Evolutionary conservation across 495 filamentous ascomycete genomes (phyloP).

Genomic region (Daldinia bambusicola): DNA sequence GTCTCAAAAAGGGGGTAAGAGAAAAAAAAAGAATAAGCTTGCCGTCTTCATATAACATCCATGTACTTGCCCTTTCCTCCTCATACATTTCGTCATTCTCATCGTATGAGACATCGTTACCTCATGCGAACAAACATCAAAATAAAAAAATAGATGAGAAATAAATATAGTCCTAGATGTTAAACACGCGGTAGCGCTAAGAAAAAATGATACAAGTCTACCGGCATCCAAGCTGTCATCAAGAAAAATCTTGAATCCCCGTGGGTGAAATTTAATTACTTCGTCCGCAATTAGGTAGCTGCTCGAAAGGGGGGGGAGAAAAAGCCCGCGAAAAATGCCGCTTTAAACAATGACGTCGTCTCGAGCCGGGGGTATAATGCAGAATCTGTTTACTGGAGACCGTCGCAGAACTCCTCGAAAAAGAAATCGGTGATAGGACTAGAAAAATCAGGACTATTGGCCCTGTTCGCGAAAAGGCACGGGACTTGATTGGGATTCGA

Average conservation of each 20-base stretch:
- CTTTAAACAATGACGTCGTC: constrained; percentile 43
- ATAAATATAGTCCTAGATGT: constrained; percentile 32
- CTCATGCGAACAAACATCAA: constrained; percentile 8
- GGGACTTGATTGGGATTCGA: background rate
- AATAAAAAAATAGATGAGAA: background rate
- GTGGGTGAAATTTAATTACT: constrained; percentile 22
- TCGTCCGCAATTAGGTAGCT: constrained; percentile 14
- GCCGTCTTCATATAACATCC: constrained; percentile 15
- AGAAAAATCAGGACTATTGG: constrained; percentile 17
- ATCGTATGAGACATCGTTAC: constrained; percentile 25
- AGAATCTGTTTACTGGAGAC: constrained; percentile 42
- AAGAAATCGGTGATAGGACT: constrained; percentile 34
- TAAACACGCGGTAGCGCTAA: constrained; percentile 23
- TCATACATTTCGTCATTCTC: constrained; percentile 44
- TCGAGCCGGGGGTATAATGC: constrained; percentile 51
- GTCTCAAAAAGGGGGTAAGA: constrained; percentile 11
- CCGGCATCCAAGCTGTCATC: constrained; percentile 20
- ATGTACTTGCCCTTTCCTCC: constrained; percentile 24
- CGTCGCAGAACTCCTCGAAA: constrained; percentile 38
- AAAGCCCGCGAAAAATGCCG: constrained; percentile 43
- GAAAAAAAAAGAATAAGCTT: constrained; percentile 13
- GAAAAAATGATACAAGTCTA: constrained; percentile 41
- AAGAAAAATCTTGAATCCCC: constrained; percentile 11
- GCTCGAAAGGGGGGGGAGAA: constrained; percentile 22
- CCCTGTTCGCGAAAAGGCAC: constrained; percentile 5